A percentile compares a stretch with the other conserved stretches of the same genome.
Evolutionary conservation across 2,329 filamentous ascomycete genomes (phyloP).

Genomic region (Colletotrichum abscissum): DNA sequence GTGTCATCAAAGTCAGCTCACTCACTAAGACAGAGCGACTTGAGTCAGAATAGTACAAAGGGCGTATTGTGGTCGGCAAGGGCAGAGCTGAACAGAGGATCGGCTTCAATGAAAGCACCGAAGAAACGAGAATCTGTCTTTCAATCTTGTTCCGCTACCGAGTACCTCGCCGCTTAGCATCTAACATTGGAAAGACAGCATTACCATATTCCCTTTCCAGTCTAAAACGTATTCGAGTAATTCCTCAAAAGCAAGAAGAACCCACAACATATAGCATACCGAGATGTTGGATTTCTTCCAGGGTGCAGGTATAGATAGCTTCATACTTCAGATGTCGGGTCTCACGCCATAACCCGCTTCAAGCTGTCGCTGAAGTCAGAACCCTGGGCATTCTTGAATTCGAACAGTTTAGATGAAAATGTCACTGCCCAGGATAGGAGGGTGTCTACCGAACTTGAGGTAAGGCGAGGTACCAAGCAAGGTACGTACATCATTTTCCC

Average conservation of each 20-base stretch:
- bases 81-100: neutral
- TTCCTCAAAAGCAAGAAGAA: neutral
- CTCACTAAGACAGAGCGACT: neutral
- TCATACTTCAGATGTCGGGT: neutral
- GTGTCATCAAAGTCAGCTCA: neutral
- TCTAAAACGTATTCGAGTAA: neutral
- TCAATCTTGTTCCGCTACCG: neutral
- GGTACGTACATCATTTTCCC: neutral
- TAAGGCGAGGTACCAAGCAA: neutral
- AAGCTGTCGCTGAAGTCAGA: neutral
- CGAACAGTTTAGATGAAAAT: no score
- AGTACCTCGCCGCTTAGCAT: neutral
- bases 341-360: neutral
- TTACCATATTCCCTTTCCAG: neutral
- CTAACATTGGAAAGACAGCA: neutral
- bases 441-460: neutral
- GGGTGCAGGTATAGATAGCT: neutral
- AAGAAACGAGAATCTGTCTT: neutral
- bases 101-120: neutral
- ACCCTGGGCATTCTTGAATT: neutral
- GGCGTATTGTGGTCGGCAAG: neutral
- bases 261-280: neutral
- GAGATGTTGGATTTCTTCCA: neutral
- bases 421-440: no score
- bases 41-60: neutral